Conservation (phyloP, 495 filamentous ascomycete genomes). For the Lentithecium fluviatile region DNA sequence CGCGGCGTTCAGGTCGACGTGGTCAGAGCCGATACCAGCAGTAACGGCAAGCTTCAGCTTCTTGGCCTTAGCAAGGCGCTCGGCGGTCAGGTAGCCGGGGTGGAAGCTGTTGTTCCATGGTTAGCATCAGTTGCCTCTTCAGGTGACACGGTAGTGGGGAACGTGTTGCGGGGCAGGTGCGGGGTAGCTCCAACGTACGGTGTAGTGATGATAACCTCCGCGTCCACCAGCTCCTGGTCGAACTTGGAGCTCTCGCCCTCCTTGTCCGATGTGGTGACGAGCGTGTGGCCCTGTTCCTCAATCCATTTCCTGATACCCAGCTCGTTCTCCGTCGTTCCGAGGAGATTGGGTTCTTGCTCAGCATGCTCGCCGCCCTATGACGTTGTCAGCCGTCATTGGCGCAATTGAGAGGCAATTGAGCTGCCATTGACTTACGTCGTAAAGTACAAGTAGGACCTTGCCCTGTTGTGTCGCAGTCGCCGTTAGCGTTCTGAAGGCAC, state of each 20-base stretch:
- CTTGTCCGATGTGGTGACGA: slow-evolving; percentile 97
- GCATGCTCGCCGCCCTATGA: slow-evolving; percentile 67
- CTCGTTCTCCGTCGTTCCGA: slow-evolving; percentile 97
- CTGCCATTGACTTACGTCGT: slow-evolving; percentile 60
- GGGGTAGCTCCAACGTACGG: slow-evolving; percentile 62
- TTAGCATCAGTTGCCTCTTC: background rate
- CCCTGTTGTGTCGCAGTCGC: slow-evolving; percentile 60
- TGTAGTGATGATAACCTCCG: slow-evolving; percentile 98
- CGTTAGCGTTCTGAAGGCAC: slow-evolving; percentile 55
- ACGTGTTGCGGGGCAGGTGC: slow-evolving; percentile 31
- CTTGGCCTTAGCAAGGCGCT: slow-evolving; percentile 96
- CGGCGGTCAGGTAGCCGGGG: slow-evolving; percentile 94
- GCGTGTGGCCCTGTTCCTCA: slow-evolving; percentile 89
- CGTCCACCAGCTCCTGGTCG: slow-evolving; percentile 92
- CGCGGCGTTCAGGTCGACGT: slow-evolving; percentile 93
- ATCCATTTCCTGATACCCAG: slow-evolving; percentile 95
- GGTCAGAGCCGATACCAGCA: slow-evolving; percentile 96
- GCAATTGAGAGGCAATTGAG: background rate
- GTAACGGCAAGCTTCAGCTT: slow-evolving; percentile 95
- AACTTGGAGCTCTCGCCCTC: slow-evolving; percentile 90
- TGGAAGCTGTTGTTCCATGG: slow-evolving; percentile 69
- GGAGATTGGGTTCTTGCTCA: slow-evolving; percentile 74
- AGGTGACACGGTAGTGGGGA: background rate
- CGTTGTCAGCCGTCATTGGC: background rate
- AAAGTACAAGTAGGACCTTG: slow-evolving; percentile 72